phyloP scores from a whole-genome alignment of 108 stramenopile genomes.

The Skeletonema tropicum region DNA sequence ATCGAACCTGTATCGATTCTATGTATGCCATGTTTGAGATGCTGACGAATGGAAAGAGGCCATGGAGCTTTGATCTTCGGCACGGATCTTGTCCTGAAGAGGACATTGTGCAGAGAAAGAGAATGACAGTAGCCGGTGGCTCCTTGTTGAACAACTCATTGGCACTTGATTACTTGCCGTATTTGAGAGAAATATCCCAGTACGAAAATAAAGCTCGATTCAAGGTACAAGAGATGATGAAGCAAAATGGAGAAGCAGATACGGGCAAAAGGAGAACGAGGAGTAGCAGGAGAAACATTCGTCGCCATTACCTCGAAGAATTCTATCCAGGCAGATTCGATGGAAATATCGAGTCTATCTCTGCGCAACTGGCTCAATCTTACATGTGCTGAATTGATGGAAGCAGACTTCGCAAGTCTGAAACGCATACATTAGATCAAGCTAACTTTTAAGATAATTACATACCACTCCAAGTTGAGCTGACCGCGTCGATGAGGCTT shows the following conservation, averaged over 20 bases:
- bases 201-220: constrained; percentile 27
- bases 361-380: neutral
- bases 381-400: neutral
- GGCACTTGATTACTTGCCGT: constrained; percentile 49
- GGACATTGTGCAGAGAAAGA: constrained; percentile 1
- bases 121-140: constrained; percentile 10
- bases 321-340: constrained; percentile 6
- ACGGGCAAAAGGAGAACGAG: constrained; percentile 18
- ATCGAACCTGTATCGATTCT: neutral
- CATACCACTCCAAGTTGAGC: constrained; percentile 13
- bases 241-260: constrained; percentile 9
- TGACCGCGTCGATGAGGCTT: constrained; percentile 14
- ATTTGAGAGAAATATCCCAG: constrained; percentile 36
- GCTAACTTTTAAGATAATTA: neutral
- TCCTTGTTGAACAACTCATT: constrained; percentile 15
- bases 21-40: constrained; percentile 4
- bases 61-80: constrained; percentile 33
- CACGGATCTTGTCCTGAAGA: constrained; percentile 13
- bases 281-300: constrained; percentile 19
- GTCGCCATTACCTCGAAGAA: constrained; percentile 35
- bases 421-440: neutral
- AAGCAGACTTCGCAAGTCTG: neutral
- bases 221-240: constrained; percentile 27
- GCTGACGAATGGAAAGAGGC: constrained; percentile 10
- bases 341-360: neutral